Base-by-base conservation (phyloP, 768 basidiomycete species). In the Cystobasidium tubakii region DNA sequence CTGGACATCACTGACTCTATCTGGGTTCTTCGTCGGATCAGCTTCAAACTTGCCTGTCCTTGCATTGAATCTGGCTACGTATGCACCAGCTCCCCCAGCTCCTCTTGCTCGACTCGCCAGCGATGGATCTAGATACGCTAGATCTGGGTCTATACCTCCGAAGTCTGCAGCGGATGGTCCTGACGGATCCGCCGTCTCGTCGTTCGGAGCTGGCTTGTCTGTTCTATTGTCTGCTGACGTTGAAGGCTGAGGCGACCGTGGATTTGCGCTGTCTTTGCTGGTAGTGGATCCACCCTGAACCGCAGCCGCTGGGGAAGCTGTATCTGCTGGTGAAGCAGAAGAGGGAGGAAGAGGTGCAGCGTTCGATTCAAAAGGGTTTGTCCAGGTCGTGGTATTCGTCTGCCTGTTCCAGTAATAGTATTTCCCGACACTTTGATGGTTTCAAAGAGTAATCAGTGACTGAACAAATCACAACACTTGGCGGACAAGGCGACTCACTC, bases 401-500 rank as follows among this genome's bases (percentile, higher is more conserved):
- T 65, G 46, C 36, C 31, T 55, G 60, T 75, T 75, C 54, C 66
- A 67, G 60, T 71, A 75, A 70, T 75, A 75, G 66, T 75, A 75
- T 19, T 53, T 60, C 19, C 63, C 63, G 34, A 54, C 33, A 31
- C 74, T 75, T 17, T 19, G 3, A 10, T 3, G n/a, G 21, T 6
- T 46, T 23, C 4, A 67, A 44, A 39, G 4, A 71, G 7, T 13
- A 34, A 27, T n/a, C 3, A 53, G 25, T 25, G 54, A 15, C 29
- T 36, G 53, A 23, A 70, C 27, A 10, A 33, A 39, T 17, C 2
- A 33, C 23, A 19, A 42, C 39, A 46, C 34, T 27, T 23, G 39
- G 7, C 2, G 15, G 34, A 43, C 12, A 46, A 3, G 29, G 21
- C 34, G 23, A 36, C 69, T 27, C 54, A 71, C 69, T 71, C 69